Conservation (phyloP, 2,329 filamentous ascomycete genomes). For the Colletotrichum kahawae region DNA sequence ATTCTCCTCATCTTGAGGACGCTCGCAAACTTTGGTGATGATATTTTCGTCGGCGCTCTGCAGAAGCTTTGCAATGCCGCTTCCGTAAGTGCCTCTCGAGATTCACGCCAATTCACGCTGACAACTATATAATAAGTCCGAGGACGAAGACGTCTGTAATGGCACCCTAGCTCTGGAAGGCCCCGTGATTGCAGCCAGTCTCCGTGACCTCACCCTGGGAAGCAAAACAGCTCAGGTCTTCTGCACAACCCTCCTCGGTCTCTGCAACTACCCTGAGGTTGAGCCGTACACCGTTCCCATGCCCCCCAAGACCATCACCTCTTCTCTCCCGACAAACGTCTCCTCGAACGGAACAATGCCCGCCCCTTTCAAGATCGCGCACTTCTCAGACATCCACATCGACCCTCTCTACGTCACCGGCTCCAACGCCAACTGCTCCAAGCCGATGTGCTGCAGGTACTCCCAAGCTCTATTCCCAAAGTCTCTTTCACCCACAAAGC, state of each 20-base stretch:
- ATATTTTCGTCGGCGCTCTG: background rate
- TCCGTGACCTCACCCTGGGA: background rate
- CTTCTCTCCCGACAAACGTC: background rate
- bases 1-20: background rate
- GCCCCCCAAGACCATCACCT: background rate
- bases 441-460: slow-evolving; percentile 64
- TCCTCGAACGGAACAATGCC: background rate
- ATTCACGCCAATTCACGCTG: background rate
- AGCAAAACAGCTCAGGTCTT: background rate
- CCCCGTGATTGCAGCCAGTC: background rate
- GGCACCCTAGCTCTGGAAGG: background rate
- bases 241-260: background rate
- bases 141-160: background rate
- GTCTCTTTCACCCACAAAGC: background rate
- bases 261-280: background rate
- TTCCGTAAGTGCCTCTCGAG: background rate
- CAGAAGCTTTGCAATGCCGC: background rate
- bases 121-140: accelerated
- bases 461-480: background rate
- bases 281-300: background rate
- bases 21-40: background rate
- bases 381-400: slow-evolving; percentile 65
- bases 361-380: slow-evolving; percentile 57
- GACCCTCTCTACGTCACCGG: slow-evolving; percentile 60
- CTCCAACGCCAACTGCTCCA: slow-evolving; percentile 58